These are phyloP conservation scores for Phytophthora fragariae DNA, from an alignment of 352 stramenopile species.

Conservation along the genomic window DNA sequence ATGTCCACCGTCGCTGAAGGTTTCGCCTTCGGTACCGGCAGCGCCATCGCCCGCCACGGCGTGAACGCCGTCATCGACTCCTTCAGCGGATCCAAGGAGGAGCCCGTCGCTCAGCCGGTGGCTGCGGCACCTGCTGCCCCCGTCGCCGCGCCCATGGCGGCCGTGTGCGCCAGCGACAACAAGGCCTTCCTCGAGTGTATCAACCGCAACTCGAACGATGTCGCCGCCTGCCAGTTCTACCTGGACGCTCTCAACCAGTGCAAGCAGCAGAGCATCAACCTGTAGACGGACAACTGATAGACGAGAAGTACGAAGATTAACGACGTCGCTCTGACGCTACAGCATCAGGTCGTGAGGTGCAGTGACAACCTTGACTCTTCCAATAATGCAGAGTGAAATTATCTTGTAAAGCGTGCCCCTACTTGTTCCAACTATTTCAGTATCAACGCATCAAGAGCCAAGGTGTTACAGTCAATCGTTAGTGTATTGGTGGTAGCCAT, in stretches of 20 bases:
- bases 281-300: conserved; percentile 39
- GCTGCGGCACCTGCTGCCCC: conserved; percentile 20
- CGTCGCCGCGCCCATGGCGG: conserved; percentile 20
- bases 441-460: not conserved
- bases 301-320: not conserved
- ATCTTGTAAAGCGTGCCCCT: conserved; percentile 8
- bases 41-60: conserved; percentile 93
- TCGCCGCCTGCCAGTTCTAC: conserved; percentile 87
- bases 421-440: no score
- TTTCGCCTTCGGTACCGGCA: conserved; percentile 97
- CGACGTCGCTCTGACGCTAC: not conserved
- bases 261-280: conserved; percentile 76
- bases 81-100: conserved; percentile 65
- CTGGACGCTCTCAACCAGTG: conserved; percentile 84
- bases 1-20: conserved; percentile 95
- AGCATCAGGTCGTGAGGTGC: no score
- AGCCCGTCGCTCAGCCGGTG: conserved; percentile 33
- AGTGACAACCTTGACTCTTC: not conserved
- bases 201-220: conserved; percentile 79
- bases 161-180: conserved; percentile 66
- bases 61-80: conserved; percentile 74
- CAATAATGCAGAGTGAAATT: conserved; percentile 27
- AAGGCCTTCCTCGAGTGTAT: conserved; percentile 87
- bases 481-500: conserved; percentile 21
- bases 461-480: conserved; percentile 16